These are phyloP conservation scores for Hanseniaspora vineae DNA, from an alignment of 805 yeast species.

Conservation along the genomic window DNA sequence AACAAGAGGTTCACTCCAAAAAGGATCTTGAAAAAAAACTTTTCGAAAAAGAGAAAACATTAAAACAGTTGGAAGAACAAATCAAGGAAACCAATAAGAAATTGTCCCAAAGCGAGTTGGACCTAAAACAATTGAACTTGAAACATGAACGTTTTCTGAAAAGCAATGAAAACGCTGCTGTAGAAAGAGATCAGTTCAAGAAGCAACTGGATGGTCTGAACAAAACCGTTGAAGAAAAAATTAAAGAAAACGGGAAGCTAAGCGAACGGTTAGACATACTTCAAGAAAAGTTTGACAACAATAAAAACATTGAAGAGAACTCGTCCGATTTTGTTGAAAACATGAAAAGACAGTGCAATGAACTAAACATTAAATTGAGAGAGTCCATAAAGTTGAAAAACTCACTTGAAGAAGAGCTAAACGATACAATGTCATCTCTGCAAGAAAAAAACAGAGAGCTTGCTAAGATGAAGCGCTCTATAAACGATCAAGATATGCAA, in stretches of 20 bases:
- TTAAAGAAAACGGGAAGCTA: constrained; percentile 28
- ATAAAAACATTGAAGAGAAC: constrained; percentile 25
- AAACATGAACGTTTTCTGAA: constrained; percentile 17
- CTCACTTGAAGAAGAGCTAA: constrained; percentile 68
- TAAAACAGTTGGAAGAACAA: constrained; percentile 28
- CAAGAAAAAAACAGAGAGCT: constrained; percentile 78
- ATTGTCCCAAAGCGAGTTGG: constrained; percentile 18
- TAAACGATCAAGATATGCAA: constrained; percentile 58
- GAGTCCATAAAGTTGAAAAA: constrained; percentile 54
- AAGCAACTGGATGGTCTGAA: constrained; percentile 30
- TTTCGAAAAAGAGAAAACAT: constrained; percentile 26
- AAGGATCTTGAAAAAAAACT: constrained; percentile 16
- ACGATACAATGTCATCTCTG: constrained; percentile 55
- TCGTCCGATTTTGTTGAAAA: constrained; percentile 34
- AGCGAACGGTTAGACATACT: constrained; percentile 30
- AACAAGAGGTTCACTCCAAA: constrained; percentile 8
- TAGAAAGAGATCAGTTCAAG: constrained; percentile 25
- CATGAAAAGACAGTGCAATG: constrained; percentile 59
- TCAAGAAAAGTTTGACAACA: constrained; percentile 27
- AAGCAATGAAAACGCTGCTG: constrained; percentile 5
- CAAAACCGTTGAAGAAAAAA: constrained; percentile 22
- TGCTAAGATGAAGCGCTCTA: constrained; percentile 51
- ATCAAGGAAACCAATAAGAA: constrained; percentile 25
- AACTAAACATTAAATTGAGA: constrained; percentile 47
- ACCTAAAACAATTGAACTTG: constrained; percentile 19